Percentiles rank a stretch among this genome's conserved stretches.
Evolutionary conservation across 1,284 basidiomycete species (phyloP).

Genomic region (Trichosporon ovoides): DNA sequence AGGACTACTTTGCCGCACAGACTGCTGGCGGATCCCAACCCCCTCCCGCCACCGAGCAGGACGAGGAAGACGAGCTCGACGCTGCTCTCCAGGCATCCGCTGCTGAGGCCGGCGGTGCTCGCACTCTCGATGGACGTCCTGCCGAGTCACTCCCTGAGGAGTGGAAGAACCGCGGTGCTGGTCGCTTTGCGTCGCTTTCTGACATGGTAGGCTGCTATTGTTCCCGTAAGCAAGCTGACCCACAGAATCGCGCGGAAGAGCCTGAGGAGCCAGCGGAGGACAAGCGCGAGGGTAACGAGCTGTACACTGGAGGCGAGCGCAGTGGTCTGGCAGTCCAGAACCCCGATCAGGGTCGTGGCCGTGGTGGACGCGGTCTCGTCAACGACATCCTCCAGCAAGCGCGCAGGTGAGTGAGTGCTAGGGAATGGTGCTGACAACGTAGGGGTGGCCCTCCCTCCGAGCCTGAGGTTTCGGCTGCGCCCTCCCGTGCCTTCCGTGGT

Average conservation of each 20-base stretch:
- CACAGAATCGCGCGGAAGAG: constrained; percentile 18
- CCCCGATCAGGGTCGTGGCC: constrained; percentile 55
- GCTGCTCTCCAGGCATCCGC: constrained; percentile 16
- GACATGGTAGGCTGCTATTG: constrained; percentile 16
- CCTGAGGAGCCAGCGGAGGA: constrained; percentile 28
- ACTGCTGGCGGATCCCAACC: constrained; percentile 17
- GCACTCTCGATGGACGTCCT: constrained; percentile 32
- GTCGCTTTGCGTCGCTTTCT: constrained; percentile 27
- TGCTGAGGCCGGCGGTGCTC: constrained; percentile 18
- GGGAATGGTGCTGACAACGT: constrained; percentile 25
- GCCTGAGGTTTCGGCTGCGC: constrained; percentile 19
- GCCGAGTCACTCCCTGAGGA: constrained; percentile 36
- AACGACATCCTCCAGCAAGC: constrained; percentile 76
- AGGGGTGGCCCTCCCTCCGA: constrained; percentile 27
- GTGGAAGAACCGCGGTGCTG: constrained; percentile 33
- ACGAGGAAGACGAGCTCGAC: constrained; percentile 26
- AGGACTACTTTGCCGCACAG: constrained; percentile 45
- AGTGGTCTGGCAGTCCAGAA: constrained; percentile 89
- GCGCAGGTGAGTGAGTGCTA: constrained; percentile 58
- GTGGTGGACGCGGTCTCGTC: constrained; percentile 55
- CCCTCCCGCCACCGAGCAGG: constrained; percentile 21
- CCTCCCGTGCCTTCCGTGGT: constrained; percentile 9
- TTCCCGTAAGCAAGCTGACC: background rate
- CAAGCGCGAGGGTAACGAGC: constrained; percentile 50
- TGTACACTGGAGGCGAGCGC: constrained; percentile 71